Evolutionary conservation across 345 rosid genomes (phyloP), one percentile per base, ranked within the genome.

Genomic region (Viola odorata): DNA sequence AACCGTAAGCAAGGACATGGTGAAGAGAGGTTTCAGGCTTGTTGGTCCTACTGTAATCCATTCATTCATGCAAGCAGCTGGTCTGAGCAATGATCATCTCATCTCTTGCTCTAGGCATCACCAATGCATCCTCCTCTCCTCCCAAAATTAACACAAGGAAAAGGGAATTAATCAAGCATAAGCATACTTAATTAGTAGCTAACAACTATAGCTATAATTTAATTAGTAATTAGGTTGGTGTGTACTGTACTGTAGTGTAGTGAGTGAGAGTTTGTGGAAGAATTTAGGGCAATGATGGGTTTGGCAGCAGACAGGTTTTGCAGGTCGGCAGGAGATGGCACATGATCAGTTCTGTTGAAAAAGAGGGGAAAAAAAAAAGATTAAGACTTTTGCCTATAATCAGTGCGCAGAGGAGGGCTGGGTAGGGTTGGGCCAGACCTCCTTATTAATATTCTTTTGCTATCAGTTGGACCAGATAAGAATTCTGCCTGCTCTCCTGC

Each of bases 41-140:
- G 87, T 85, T 63, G 91, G 91, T 37, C 84, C 91, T 38, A 81
- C 87, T 16, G 79, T 81, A 17, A 77, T 81, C n/a, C 71, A 81
- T 66, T 85, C 84, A 37, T 82, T 82, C 61, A 82, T 85, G 86
- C 88, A 85, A 79, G 88, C 88, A 11, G 83, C 82, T 41, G 91
- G 85, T 37, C 80, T 85, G 57, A 72, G 78, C 44, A 85, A 81
- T 60, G 84, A 77, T 73, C 91, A 85, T 69, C 68, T 85, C 72
- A 56, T 77, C 81, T 71, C 83, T 47, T 85, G 91, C 50, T 81
- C 84, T n/a, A 80, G 84, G 58, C 81, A 85, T 72, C 77, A 75
- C 23, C 82, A 82, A 57, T 78, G 80, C 62, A 69, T 4, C 5
- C 63, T 57, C 68, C 62, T 70, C 55, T 73, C 74, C 51, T 61